Evolutionary conservation across 2,329 filamentous ascomycete genomes (phyloP).

Genomic region (Phyllosticta citribraziliensis): DNA sequence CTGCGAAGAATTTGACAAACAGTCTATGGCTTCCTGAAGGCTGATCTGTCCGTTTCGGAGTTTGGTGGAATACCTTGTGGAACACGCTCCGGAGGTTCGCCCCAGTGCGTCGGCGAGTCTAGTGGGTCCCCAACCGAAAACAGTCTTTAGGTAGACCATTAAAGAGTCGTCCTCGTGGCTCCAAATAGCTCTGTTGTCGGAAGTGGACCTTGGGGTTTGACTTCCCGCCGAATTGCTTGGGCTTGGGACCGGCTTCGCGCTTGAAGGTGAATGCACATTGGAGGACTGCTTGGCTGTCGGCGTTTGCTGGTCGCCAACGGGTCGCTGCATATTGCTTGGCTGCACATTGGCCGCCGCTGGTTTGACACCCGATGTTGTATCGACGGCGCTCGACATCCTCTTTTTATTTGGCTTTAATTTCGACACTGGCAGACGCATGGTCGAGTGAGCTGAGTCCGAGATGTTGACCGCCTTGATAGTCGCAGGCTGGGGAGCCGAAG

Average conservation of each 20-base stretch:
- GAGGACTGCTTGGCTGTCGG: background rate
- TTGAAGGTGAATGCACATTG: too few relatives aligned
- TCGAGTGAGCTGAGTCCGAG: background rate
- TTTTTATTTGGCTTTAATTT: background rate
- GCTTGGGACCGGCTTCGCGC: too few relatives aligned
- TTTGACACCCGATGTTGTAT: background rate
- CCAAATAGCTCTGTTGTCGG: too few relatives aligned
- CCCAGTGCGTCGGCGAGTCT: constrained; percentile 26
- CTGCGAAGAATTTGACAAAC: background rate
- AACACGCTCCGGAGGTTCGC: constrained; percentile 18
- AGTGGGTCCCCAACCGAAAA: constrained; percentile 26
- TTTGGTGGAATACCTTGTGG: constrained; percentile 19
- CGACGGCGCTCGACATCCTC: background rate
- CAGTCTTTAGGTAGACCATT: constrained; percentile 33
- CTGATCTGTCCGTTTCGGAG: constrained; percentile 8
- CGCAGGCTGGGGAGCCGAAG: background rate
- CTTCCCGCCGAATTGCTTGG: too few relatives aligned
- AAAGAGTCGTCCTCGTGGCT: constrained; percentile 20
- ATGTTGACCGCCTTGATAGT: background rate
- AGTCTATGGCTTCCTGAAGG: constrained; percentile 18
- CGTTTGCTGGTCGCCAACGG: background rate
- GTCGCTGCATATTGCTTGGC: background rate
- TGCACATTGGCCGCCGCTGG: background rate
- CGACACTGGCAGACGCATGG: background rate
- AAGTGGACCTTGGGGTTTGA: too few relatives aligned